A percentile compares a stretch with the other conserved stretches of the same genome.
Conservation (phyloP, 2,329 filamentous ascomycete genomes). For the Fusarium sp. region DNA sequence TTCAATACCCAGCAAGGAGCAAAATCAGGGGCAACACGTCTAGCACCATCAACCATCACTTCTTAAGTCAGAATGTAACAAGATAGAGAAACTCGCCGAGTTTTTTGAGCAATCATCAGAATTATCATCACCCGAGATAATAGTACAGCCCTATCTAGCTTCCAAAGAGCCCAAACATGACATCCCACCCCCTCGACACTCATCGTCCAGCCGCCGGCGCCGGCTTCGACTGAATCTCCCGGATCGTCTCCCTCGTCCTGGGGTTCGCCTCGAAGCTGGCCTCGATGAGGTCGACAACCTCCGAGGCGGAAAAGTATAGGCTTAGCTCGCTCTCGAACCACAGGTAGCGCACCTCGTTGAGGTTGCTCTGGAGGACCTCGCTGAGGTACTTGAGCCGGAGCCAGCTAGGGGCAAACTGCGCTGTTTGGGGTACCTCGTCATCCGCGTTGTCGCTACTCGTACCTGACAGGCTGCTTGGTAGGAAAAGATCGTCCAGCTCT, state of each 20-base stretch:
- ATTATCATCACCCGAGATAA: neutral
- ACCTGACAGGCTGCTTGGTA: conserved; percentile 55
- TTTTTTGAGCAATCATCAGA: neutral
- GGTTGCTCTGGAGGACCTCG: conserved; percentile 74
- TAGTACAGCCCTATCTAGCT: neutral
- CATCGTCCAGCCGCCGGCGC: conserved; percentile 49
- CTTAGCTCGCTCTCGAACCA: conserved; percentile 76
- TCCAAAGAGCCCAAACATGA: neutral
- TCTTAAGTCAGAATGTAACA: neutral
- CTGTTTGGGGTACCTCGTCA: conserved; percentile 64
- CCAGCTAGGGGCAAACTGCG: conserved; percentile 72
- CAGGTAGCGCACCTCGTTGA: conserved; percentile 71
- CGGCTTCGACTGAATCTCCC: conserved; percentile 67
- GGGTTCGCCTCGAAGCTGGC: conserved; percentile 74
- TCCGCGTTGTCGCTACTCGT: conserved; percentile 40
- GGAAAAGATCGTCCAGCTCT: conserved; percentile 70
- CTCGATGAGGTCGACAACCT: conserved; percentile 72
- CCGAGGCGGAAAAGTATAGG: conserved; percentile 69
- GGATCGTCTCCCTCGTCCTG: conserved; percentile 67
- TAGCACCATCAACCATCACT: neutral
- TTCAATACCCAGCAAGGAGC: neutral
- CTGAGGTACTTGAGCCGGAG: conserved; percentile 73
- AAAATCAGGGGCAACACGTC: neutral
- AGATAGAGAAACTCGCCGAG: neutral
- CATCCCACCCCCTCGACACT: neutral